Evolutionary conservation across 129 eudicot genomes (phyloP).

Genomic region (Saussurea involucrata): DNA sequence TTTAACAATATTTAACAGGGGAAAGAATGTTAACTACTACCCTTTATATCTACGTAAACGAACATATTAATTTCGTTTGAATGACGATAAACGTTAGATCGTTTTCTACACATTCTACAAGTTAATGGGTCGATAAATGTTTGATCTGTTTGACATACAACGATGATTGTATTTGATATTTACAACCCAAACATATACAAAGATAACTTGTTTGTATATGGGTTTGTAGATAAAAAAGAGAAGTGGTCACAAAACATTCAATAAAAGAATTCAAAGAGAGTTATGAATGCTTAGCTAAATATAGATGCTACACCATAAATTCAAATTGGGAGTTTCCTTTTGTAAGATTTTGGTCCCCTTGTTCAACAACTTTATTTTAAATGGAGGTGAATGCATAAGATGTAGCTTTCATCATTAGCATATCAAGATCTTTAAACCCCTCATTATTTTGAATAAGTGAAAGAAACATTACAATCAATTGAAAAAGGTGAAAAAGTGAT

Average conservation of each 20-base stretch:
- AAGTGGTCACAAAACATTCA: conserved; percentile 35
- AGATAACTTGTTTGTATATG: conserved; percentile 22
- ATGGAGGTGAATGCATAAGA: background rate
- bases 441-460: background rate
- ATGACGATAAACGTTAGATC: conserved; percentile 11
- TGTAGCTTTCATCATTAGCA: conserved; percentile 4
- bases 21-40: conserved; percentile 13
- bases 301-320: conserved; percentile 26
- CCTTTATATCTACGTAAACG: background rate
- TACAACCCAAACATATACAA: conserved; percentile 15
- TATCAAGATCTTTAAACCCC: background rate
- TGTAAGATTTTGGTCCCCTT: conserved; percentile 26
- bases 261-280: conserved; percentile 27
- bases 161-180: conserved; percentile 6
- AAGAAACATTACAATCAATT: background rate
- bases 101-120: conserved; percentile 23
- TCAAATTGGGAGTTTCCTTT: conserved; percentile 30
- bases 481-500: too few relatives aligned
- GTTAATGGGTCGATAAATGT: background rate
- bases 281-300: conserved; percentile 41
- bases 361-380: background rate
- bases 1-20: background rate
- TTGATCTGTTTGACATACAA: conserved; percentile 6
- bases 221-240: conserved; percentile 4
- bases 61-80: background rate